Base-by-base conservation (phyloP, 2,329 filamentous ascomycete genomes). In the Aspergillus melleus region DNA sequence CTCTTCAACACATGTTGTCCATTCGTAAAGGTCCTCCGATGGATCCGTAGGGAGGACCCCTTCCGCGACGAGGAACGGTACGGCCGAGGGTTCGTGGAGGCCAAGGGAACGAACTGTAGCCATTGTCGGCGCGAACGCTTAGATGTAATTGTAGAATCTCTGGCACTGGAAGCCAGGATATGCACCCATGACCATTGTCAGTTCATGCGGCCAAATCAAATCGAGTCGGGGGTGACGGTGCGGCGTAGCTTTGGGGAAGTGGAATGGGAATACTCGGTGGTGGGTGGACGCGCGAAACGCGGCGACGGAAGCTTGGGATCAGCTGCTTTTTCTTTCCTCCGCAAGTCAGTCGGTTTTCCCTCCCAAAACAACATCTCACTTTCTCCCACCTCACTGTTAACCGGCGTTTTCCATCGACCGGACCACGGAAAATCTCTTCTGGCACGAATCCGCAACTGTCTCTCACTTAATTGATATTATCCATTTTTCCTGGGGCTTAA, bases 101-200 rank as follows among this genome's bases (percentile, higher is more conserved):
- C 95, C 95, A 71, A 97, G 85, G 65, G 94, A 97, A 76, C 87
- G 90, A 78, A 97, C 87, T 73, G 90, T 88, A 68, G 94, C 94
- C 96, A 99, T 99, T 70, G 68, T 77, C 66, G 64, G 63, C 42
- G 66, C 61, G 63, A 66, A 64, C 60, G 32, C 65, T 66, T 56
- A 59, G 60, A 57, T 58, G 58, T 63, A 64, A 63, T 57, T 52
- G 60, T 63, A 57, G 61, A 63, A 62, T 42, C 49, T 64, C 64
- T 64, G 66, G 66, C 69, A 66, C 59, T 59, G 50, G 49, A 61
- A 64, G 66, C 67, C 66, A 65, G 64, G 51, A 54, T 19, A 57
- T 57, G 54, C 50, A 56, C 57, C 54, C 61, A 68, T 70, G 61
- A 63, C 68, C 72, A 74, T 76, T 66, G 62, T 70, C 66, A 55